These are phyloP conservation scores for Flaveria trinervia DNA, from an alignment of 129 eudicot species.

Conservation along the genomic window DNA sequence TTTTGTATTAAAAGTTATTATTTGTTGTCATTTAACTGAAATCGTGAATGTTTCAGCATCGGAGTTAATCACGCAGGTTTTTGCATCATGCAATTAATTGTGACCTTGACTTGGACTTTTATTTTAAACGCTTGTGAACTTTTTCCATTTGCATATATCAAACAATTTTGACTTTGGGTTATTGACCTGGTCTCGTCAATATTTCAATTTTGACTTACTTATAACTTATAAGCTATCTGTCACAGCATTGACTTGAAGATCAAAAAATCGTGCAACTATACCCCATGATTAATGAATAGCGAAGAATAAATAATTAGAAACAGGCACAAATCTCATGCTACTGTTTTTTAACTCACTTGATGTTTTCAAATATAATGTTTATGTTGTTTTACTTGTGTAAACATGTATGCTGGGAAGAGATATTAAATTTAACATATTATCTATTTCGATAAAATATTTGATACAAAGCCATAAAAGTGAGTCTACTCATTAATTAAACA, in stretches of 20 bases:
- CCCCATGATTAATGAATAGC: slow-evolving; percentile 3
- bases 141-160: not conserved
- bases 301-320: not conserved
- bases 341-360: not conserved
- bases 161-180: slow-evolving; percentile 17
- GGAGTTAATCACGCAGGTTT: slow-evolving; percentile 18
- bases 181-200: slow-evolving; percentile 22
- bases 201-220: slow-evolving; percentile 2
- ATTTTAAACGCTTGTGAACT: slow-evolving; percentile 23
- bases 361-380: not conserved
- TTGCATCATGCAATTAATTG: slow-evolving; percentile 17
- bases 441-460: too few relatives aligned
- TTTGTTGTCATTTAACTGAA: not conserved
- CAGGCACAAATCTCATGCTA: not conserved
- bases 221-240: slow-evolving; percentile 10
- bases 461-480: too few relatives aligned
- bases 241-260: slow-evolving; percentile 5
- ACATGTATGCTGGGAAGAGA: not conserved
- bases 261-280: slow-evolving; percentile 7
- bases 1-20: not conserved
- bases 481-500: too few relatives aligned
- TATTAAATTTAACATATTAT: too few relatives aligned
- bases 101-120: slow-evolving; percentile 38
- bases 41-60: not conserved
- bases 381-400: not conserved